These are phyloP conservation scores for Leonotis leonurus DNA, from an alignment of 257 asterid species.

Conservation along the genomic window DNA sequence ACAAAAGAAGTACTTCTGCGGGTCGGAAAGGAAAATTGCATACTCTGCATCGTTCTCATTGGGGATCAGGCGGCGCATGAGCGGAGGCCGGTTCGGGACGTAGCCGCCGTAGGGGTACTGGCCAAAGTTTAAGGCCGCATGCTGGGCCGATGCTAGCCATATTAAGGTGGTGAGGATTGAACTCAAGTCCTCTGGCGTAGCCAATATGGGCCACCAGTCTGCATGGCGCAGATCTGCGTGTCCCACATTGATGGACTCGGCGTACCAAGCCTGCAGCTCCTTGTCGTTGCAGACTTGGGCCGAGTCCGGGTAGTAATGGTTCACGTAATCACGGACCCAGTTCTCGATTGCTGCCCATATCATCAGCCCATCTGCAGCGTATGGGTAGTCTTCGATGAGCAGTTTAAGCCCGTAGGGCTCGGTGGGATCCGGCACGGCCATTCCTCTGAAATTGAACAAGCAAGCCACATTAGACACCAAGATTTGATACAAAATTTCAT, in stretches of 20 bases:
- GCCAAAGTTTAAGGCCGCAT: slow-evolving; percentile 91
- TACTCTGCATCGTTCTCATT: slow-evolving; percentile 69
- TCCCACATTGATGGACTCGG: slow-evolving; percentile 86
- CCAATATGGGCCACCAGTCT: slow-evolving; percentile 91
- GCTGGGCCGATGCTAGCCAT: slow-evolving; percentile 93
- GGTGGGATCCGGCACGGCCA: slow-evolving; percentile 78
- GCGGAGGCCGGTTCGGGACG: slow-evolving; percentile 90
- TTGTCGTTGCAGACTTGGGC: slow-evolving; percentile 56
- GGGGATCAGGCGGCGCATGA: slow-evolving; percentile 76
- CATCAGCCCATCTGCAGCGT: slow-evolving; percentile 83
- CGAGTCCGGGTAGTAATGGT: slow-evolving; percentile 58
- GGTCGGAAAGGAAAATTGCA: slow-evolving; percentile 51
- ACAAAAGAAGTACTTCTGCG: slow-evolving; percentile 66
- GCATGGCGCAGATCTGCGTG: slow-evolving; percentile 64
- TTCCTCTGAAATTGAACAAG: slow-evolving; percentile 51
- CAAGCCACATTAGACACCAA: slow-evolving; percentile 6
- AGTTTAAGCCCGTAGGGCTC: slow-evolving; percentile 71
- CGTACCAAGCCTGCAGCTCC: slow-evolving; percentile 96
- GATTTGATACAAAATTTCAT: not conserved
- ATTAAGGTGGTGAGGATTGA: slow-evolving; percentile 77
- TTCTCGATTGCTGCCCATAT: slow-evolving; percentile 72
- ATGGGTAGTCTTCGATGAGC: slow-evolving; percentile 72
- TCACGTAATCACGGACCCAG: slow-evolving; percentile 57
- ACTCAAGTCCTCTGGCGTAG: slow-evolving; percentile 56
- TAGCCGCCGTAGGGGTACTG: slow-evolving; percentile 96